A percentile compares a stretch with the other conserved stretches of the same genome.
Evolutionary conservation across 75 land plant species (phyloP).

Genomic region (Selaginella tamariscina): DNA sequence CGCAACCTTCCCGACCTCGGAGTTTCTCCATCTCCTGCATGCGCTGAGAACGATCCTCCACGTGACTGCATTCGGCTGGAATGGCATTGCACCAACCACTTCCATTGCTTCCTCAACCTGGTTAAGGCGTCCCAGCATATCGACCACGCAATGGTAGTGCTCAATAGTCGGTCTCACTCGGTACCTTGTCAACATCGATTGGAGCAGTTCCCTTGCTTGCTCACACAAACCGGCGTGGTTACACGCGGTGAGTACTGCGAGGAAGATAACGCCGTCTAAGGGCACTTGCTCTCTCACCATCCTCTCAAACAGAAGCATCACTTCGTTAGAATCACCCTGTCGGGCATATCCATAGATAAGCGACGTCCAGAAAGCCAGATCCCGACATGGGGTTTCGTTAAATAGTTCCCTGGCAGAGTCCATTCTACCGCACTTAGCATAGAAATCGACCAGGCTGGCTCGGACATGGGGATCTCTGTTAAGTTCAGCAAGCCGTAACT

Average conservation of each 20-base stretch:
- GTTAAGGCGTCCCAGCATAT: conserved; percentile 52
- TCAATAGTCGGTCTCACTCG: conserved; percentile 28
- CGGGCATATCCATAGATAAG: conserved; percentile 44
- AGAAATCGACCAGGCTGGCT: conserved; percentile 33
- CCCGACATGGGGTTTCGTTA: conserved; percentile 18
- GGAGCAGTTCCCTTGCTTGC: not conserved
- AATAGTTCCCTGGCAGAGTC: not conserved
- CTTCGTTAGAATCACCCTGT: conserved; percentile 18
- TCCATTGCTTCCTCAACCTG: conserved; percentile 42
- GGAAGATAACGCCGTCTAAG: conserved; percentile 12
- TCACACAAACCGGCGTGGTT: not conserved
- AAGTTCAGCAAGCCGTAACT: no score
- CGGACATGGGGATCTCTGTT: conserved; percentile 30
- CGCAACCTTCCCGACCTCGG: conserved; percentile 23
- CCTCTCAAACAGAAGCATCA: not conserved
- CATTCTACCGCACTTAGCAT: conserved; percentile 17
- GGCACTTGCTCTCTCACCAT: not conserved
- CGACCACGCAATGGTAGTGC: conserved; percentile 64
- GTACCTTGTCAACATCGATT: conserved; percentile 36
- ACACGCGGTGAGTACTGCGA: not conserved
- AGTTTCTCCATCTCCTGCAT: conserved; percentile 16
- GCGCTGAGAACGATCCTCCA: conserved; percentile 55
- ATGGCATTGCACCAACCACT: conserved; percentile 40
- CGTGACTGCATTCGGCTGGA: conserved; percentile 39
- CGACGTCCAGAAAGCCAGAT: conserved; percentile 37